phyloP scores from a whole-genome alignment of 2,329 filamentous ascomycete genomes.

The Fusarium neocosmosporiellum region DNA sequence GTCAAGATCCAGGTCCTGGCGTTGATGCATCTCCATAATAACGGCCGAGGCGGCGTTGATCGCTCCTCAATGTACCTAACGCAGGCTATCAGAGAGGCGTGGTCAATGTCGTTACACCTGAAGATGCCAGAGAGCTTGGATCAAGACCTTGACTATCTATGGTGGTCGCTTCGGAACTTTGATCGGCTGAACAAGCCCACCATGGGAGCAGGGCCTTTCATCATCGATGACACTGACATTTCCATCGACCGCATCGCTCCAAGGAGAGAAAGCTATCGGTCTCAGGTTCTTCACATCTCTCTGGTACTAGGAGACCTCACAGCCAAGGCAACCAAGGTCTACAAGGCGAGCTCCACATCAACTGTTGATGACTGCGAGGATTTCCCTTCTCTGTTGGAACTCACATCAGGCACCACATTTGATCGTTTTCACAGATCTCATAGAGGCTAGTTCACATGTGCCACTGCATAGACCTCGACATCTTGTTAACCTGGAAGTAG shows the following conservation, averaged over 20 bases:
- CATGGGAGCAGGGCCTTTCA: constrained; percentile 19
- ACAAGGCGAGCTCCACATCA: constrained; percentile 16
- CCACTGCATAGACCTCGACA: background rate
- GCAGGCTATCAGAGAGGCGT: constrained; percentile 42
- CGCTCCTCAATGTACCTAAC: constrained; percentile 35
- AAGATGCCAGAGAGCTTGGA: constrained; percentile 5
- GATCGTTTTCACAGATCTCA: constrained; percentile 16
- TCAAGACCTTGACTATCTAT: constrained; percentile 13
- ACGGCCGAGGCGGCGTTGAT: constrained; percentile 36
- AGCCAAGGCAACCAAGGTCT: constrained; percentile 20
- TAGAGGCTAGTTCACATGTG: constrained; percentile 3
- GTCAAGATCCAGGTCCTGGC: constrained; percentile 40
- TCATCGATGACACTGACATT: constrained; percentile 22
- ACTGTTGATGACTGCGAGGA: constrained; percentile 12
- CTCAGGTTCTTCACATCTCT: constrained; percentile 12
- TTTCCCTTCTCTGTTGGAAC: constrained; percentile 11
- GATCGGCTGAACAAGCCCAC: constrained; percentile 24
- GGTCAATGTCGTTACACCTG: constrained; percentile 30
- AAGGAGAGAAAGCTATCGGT: constrained; percentile 4
- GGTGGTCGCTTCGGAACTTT: constrained; percentile 22
- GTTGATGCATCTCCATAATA: constrained; percentile 42
- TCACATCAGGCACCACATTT: constrained; percentile 10
- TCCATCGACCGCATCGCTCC: constrained; percentile 2
- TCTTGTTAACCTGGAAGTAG: background rate
- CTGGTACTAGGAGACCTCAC: constrained; percentile 17